Conservation (phyloP, 1,284 basidiomycete genomes). For the Pisolithus thermaeus region DNA sequence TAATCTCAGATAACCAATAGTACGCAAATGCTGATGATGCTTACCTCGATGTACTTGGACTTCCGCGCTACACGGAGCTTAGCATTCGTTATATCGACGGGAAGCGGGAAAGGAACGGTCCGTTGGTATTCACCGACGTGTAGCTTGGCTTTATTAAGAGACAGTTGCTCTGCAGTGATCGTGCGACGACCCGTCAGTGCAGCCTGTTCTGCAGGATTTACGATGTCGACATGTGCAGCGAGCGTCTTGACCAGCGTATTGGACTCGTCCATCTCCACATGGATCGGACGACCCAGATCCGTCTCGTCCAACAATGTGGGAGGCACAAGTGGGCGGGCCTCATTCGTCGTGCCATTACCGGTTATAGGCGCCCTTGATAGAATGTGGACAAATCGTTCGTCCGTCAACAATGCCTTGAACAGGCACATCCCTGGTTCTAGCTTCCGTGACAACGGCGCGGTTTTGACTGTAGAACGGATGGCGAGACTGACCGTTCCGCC, state of each 20-base stretch:
- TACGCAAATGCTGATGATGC: background rate
- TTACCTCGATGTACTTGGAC: constrained; percentile 49
- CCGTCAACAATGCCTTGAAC: constrained; percentile 26
- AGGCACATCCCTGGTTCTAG: constrained; percentile 22
- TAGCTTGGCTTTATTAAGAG: constrained; percentile 6
- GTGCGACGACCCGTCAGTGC: constrained; percentile 14
- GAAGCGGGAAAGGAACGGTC: constrained; percentile 22
- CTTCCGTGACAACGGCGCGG: constrained; percentile 10
- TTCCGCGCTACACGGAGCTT: constrained; percentile 45
- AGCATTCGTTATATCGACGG: constrained; percentile 27
- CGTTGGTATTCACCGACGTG: constrained; percentile 15
- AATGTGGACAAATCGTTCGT: constrained; percentile 30
- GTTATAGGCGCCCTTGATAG: constrained; percentile 15
- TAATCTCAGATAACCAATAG: background rate
- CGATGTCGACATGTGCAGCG: constrained; percentile 16
- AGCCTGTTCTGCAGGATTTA: constrained; percentile 15
- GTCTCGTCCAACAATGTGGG: background rate
- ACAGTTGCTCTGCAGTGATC: constrained; percentile 13
- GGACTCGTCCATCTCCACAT: constrained; percentile 13
- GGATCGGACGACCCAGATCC: constrained; percentile 2
- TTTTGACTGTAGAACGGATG: constrained; percentile 24
- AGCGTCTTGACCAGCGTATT: constrained; percentile 16
- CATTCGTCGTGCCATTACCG: background rate
- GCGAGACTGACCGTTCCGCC: constrained; percentile 23
- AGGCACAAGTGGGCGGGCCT: background rate